A percentile compares a stretch with the other conserved stretches of the same genome.
Conservation (phyloP, 2,329 filamentous ascomycete genomes). For the Hypocreales sp. region DNA sequence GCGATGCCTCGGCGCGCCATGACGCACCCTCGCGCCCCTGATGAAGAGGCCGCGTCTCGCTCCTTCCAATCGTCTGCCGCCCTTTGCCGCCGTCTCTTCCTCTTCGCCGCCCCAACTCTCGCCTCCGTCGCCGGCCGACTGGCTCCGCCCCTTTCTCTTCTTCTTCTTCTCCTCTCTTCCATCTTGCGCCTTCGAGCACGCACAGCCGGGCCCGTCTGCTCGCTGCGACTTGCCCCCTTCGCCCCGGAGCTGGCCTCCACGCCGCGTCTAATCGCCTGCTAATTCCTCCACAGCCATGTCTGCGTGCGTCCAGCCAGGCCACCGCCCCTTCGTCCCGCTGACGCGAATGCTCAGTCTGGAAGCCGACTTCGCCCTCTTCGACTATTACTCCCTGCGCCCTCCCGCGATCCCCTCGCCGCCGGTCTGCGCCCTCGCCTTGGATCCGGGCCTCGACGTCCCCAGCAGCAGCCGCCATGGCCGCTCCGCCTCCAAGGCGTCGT, state of each 20-base stretch:
- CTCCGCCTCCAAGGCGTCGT: constrained; percentile 50
- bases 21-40: too few species aligned
- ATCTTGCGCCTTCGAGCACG: too few species aligned
- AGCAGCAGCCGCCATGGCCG: constrained; percentile 39
- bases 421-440: constrained; percentile 9
- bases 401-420: constrained; percentile 8
- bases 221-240: too few species aligned
- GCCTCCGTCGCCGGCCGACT: too few species aligned
- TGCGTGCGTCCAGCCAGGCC: constrained; percentile 19
- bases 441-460: constrained; percentile 36
- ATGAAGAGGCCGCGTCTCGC: too few species aligned
- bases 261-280: constrained; percentile 1
- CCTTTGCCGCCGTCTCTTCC: too few species aligned
- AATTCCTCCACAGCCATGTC: constrained; percentile 13
- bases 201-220: too few species aligned
- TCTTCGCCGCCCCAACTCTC: too few species aligned
- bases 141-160: too few species aligned
- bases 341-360: constrained; percentile 30
- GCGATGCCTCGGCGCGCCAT: too few species aligned
- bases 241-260: constrained; percentile 10
- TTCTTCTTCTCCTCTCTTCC: too few species aligned
- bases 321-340: not conserved
- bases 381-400: constrained; percentile 22
- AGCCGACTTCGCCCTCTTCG: constrained; percentile 47
- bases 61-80: too few species aligned